Conservation (phyloP, 768 basidiomycete genomes). For the Termitomyces sp. region DNA sequence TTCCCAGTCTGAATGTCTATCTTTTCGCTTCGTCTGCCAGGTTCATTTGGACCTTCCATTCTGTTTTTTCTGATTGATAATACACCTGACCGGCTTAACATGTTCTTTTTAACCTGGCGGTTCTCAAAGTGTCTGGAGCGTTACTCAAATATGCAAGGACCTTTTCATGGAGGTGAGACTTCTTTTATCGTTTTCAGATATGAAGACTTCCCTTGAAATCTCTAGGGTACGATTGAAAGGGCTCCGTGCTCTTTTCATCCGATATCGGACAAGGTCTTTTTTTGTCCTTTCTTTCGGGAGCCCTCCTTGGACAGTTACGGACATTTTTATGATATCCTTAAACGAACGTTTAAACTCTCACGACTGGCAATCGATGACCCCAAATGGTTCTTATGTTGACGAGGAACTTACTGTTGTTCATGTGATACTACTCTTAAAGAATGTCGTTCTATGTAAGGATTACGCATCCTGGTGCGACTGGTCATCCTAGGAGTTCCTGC, state of each 20-base stretch:
- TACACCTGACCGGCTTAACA: constrained; percentile 49
- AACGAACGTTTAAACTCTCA: constrained; percentile 28
- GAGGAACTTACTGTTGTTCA: constrained; percentile 11
- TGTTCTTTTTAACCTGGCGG: constrained; percentile 73
- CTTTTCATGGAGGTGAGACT: constrained; percentile 54
- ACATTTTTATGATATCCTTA: constrained; percentile 22
- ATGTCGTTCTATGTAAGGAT: constrained; percentile 1
- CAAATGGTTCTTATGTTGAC: constrained; percentile 20
- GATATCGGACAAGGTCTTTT: constrained; percentile 21
- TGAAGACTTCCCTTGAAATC: constrained; percentile 19
- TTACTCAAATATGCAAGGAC: constrained; percentile 59
- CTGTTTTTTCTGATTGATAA: constrained; percentile 18
- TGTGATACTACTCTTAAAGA: constrained; percentile 9
- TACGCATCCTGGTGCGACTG: constrained; percentile 1
- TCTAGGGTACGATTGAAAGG: constrained; percentile 44
- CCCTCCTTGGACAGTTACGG: constrained; percentile 22
- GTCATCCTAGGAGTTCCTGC: background rate
- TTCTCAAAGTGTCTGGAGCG: constrained; percentile 67
- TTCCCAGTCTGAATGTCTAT: constrained; percentile 62
- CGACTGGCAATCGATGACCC: constrained; percentile 18
- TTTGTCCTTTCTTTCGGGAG: constrained; percentile 22
- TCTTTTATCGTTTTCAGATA: constrained; percentile 8
- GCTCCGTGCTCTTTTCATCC: constrained; percentile 7
- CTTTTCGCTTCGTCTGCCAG: constrained; percentile 54
- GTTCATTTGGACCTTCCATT: constrained; percentile 25